Conservation (phyloP, 257 asterid species). For the Plantago major region DNA sequence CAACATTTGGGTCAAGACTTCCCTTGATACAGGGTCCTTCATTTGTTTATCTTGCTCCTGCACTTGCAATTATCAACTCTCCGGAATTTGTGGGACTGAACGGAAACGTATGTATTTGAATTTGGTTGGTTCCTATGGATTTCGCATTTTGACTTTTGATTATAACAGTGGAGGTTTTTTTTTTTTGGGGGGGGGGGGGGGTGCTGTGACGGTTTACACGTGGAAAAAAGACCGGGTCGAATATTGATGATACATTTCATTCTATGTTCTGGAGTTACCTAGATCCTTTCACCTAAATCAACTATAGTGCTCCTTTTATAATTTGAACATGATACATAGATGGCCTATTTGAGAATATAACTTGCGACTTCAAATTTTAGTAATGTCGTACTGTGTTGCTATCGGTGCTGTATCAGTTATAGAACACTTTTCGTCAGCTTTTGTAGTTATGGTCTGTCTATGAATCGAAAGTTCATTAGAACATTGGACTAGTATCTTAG, state of each 20-base stretch:
- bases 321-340: too few species aligned
- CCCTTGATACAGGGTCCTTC: slow-evolving; percentile 99
- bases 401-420: neutral
- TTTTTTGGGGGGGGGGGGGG: too few species aligned
- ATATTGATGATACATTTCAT: too few species aligned
- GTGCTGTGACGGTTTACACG: too few species aligned
- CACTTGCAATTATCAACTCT: slow-evolving; percentile 85
- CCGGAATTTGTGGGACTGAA: slow-evolving; percentile 76
- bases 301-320: too few species aligned
- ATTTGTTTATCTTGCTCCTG: slow-evolving; percentile 95
- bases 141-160: too few species aligned
- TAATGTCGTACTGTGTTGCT: neutral
- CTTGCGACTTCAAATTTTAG: neutral
- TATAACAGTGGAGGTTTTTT: too few species aligned
- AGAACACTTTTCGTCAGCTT: neutral
- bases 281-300: too few species aligned
- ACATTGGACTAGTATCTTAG: neutral
- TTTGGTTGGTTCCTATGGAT: neutral
- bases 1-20: slow-evolving; percentile 89
- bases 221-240: too few species aligned
- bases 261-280: too few species aligned
- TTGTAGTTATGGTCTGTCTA: neutral
- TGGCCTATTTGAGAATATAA: too few species aligned
- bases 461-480: neutral
- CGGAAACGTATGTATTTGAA: slow-evolving; percentile 63